Base-by-base conservation (phyloP, 345 rosid species). In the Aethionema arabicum region DNA sequence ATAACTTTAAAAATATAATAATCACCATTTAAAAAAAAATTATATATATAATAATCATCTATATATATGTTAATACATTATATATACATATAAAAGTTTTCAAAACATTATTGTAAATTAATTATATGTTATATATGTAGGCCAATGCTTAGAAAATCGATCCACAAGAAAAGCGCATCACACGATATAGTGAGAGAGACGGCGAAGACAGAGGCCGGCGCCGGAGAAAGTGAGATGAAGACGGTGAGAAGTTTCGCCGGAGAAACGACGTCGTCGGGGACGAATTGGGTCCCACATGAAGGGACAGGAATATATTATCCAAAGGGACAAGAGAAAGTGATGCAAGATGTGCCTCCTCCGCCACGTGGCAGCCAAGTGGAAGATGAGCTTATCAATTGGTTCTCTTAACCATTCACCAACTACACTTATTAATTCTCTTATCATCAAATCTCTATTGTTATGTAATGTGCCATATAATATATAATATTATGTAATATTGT, bases 251-350 rank as follows among this genome's bases (percentile, higher is more conserved):
- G 69, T 1, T 63, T 63, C 41, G 64, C 59, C 59, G 65, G 69
- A 49, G 74, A 70, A 13, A 48, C 50, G 11, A 45, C 69, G 5
- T 27, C 74, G n/a, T 9, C 74, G 30, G 56, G 29, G 33, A 62
- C 1, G 32, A 63, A 58, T 65, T 75, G 78, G 78, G 61, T 76
- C 8, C 80, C 80, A 11, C 77, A 76, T 31, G 72, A 72, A 16
- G 67, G 62, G 0, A 72, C 74, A 3, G 74, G 80, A 12, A 72
- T 76, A 29, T 76, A 72, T 45, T 76, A 72, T 48, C 80, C 80
- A 54, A 76, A 76, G 47, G 77, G 80, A 6, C 77, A 76, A 44
- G 80, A 76, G 68, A 76, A 68, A 15, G 53, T 68, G 3, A 60
- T 68, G 69, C 69, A 62, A 40, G 77, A 68, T 64, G 70, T 68